phyloP scores from a whole-genome alignment of 139 green algal species.

The Tetradesmus lagerheimii region DNA sequence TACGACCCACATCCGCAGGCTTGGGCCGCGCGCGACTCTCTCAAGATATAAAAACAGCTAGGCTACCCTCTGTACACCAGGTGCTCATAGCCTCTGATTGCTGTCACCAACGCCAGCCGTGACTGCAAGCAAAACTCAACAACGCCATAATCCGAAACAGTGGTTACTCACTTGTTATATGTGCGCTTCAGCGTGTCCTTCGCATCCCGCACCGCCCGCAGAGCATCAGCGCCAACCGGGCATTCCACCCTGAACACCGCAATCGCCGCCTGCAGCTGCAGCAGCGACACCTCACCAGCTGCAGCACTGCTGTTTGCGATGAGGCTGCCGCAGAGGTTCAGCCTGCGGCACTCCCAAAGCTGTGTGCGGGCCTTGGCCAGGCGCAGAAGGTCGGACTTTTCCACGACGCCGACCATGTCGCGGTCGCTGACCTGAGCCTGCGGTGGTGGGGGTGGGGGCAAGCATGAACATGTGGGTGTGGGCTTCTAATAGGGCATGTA shows the following conservation, averaged over 20 bases:
- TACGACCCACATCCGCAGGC: no score
- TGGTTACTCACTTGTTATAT: background rate
- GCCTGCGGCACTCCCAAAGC: conserved; percentile 20
- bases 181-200: conserved; percentile 9
- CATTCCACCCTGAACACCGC: background rate
- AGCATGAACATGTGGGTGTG: no score
- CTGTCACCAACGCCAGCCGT: no score
- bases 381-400: conserved; percentile 32
- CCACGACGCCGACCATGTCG: conserved; percentile 20
- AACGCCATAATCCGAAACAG: no score
- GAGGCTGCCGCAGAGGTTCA: background rate
- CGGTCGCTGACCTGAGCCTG: background rate
- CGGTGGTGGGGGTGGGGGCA: no score
- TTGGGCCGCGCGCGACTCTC: no score
- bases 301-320: background rate
- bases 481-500: no score
- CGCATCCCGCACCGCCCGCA: background rate
- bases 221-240: background rate
- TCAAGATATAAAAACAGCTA: no score
- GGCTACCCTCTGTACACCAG: no score
- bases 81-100: no score
- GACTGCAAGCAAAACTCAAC: no score
- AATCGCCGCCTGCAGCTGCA: conserved; percentile 5
- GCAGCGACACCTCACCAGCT: no score
- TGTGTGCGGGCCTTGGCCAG: background rate